A percentile compares a stretch with the other conserved stretches of the same genome.
Conservation (phyloP, 345 rosid species). For the Camelina sativa region DNA sequence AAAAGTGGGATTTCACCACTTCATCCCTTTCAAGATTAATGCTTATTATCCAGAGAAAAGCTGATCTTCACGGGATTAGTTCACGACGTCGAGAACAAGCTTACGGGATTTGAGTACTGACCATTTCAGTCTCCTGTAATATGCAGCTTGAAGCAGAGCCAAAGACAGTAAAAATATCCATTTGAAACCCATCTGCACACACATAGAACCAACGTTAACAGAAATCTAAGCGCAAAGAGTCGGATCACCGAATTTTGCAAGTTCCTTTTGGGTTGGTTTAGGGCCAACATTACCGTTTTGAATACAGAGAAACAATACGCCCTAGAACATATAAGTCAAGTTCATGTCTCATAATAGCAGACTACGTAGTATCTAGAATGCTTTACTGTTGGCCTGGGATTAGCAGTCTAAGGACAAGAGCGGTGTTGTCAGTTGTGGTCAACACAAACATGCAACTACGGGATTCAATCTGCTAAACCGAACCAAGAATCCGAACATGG, state of each 20-base stretch:
- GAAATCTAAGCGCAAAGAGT: background rate
- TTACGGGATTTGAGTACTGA: constrained; percentile 84
- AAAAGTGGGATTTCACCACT: background rate
- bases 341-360: background rate
- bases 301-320: background rate
- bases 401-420: background rate
- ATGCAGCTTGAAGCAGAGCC: constrained; percentile 90
- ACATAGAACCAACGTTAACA: constrained; percentile 19
- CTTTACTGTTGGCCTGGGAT: background rate
- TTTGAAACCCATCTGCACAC: constrained; percentile 95
- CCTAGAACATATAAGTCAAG: background rate
- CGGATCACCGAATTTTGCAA: background rate
- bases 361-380: background rate
- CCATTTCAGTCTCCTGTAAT: constrained; percentile 91
- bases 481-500: background rate
- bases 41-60: constrained; percentile 25
- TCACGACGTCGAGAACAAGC: constrained; percentile 87
- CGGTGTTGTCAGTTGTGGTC: background rate
- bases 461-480: background rate
- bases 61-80: constrained; percentile 49
- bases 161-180: constrained; percentile 90
- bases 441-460: background rate
- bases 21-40: constrained; percentile 14
- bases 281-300: background rate
- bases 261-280: background rate